Percentiles rank a stretch among this genome's conserved stretches.
Conservation (phyloP, 495 filamentous ascomycete species). For the Chaetomium fimeti region DNA sequence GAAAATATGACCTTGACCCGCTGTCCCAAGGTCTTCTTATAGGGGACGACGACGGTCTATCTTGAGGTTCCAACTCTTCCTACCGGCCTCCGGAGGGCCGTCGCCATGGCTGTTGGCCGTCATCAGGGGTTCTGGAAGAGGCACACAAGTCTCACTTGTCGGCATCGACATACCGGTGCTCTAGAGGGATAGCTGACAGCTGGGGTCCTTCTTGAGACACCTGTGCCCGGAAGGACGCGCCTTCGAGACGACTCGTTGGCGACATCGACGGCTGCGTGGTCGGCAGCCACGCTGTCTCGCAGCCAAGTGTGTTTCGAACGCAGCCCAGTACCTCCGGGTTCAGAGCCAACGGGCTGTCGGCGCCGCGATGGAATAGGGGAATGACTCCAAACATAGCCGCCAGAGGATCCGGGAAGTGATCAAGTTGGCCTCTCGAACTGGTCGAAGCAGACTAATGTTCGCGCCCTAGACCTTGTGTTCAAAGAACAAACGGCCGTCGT, state of each 20-base stretch:
- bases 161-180: background rate
- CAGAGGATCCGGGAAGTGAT: too few relatives aligned
- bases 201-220: background rate
- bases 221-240: slow-evolving; percentile 5
- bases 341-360: too few relatives aligned
- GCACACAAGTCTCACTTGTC: background rate
- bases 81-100: background rate
- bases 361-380: too few relatives aligned
- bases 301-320: background rate
- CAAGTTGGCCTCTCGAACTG: too few relatives aligned
- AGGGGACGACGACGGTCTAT: background rate
- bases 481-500: too few relatives aligned
- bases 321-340: too few relatives aligned
- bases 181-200: too few relatives aligned
- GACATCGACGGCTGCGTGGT: background rate
- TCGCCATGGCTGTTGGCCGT: background rate
- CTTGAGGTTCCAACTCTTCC: background rate
- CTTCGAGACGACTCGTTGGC: background rate
- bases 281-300: background rate
- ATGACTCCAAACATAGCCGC: too few relatives aligned
- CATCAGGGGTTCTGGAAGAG: background rate
- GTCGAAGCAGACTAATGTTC: too few relatives aligned
- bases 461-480: too few relatives aligned
- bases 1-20: background rate
- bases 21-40: background rate